Conservation (phyloP, 2,329 filamentous ascomycete genomes). For the Pochonia chlamydosporia region DNA sequence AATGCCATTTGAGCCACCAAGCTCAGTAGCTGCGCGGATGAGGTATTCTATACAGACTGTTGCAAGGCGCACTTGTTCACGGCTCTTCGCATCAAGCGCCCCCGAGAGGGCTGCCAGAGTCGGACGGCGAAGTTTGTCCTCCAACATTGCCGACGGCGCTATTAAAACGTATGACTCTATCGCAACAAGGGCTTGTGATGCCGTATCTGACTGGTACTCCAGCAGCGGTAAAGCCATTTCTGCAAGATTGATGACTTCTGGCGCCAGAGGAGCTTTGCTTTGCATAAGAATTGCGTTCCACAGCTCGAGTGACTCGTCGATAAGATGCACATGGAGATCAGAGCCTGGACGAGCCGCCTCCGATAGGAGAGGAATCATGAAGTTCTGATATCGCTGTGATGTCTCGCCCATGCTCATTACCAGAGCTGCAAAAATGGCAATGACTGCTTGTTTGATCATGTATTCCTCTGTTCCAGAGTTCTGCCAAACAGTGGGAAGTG, state of each 20-base stretch:
- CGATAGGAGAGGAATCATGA: slow-evolving; percentile 77
- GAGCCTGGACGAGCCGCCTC: slow-evolving; percentile 74
- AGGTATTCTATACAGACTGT: slow-evolving; percentile 59
- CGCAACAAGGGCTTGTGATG: slow-evolving; percentile 56
- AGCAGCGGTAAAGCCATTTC: slow-evolving; percentile 61
- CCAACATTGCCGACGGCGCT: slow-evolving; percentile 60
- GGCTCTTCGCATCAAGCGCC: slow-evolving; percentile 45
- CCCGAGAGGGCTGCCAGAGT: slow-evolving; percentile 43
- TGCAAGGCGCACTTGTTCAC: slow-evolving; percentile 53
- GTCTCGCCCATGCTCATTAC: slow-evolving; percentile 79
- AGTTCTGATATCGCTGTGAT: slow-evolving; percentile 70
- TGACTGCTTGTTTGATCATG: slow-evolving; percentile 88
- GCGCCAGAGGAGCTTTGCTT: slow-evolving; percentile 54
- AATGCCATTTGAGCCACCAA: slow-evolving; percentile 57
- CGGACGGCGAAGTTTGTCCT: slow-evolving; percentile 46
- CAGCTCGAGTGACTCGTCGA: slow-evolving; percentile 87
- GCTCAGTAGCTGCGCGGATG: slow-evolving; percentile 54
- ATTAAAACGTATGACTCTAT: slow-evolving; percentile 66
- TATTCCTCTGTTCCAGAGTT: slow-evolving; percentile 74
- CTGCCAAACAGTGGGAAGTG: slow-evolving; percentile 80
- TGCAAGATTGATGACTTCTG: slow-evolving; percentile 57
- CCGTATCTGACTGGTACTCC: slow-evolving; percentile 58
- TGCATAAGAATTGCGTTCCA: slow-evolving; percentile 73
- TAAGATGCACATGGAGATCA: slow-evolving; percentile 70
- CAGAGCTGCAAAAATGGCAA: slow-evolving; percentile 77